These are phyloP conservation scores for Plasmodium fragile DNA, from an alignment of 169 alveolate genomes.

Conservation along the genomic window DNA sequence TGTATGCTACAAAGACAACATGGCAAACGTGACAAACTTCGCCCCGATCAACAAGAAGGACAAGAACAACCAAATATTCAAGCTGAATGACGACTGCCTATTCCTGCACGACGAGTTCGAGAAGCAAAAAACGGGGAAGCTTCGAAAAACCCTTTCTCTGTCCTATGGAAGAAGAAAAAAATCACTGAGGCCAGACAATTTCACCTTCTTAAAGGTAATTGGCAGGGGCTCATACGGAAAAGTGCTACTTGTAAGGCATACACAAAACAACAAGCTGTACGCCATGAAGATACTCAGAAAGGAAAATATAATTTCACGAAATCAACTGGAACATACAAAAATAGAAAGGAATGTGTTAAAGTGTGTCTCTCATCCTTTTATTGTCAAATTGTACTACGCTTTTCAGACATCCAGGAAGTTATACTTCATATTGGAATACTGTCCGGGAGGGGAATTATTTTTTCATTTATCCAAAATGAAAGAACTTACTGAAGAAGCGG, in stretches of 20 bases:
- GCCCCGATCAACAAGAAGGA: not conserved
- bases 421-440: constrained; percentile 88
- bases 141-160: constrained; percentile 24
- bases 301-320: constrained; percentile 78
- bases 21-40: not conserved
- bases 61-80: not conserved
- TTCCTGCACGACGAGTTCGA: constrained; percentile 51
- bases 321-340: constrained; percentile 81
- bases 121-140: constrained; percentile 1
- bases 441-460: constrained; percentile 89
- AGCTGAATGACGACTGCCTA: constrained; percentile 18
- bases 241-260: constrained; percentile 84
- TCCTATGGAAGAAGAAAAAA: constrained; percentile 44
- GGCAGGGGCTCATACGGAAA: constrained; percentile 96
- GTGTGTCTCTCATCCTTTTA: constrained; percentile 85
- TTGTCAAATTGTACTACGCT: constrained; percentile 82
- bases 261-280: constrained; percentile 25
- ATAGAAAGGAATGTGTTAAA: constrained; percentile 80
- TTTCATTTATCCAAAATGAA: constrained; percentile 78
- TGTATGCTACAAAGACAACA: not conserved
- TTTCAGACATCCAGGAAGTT: constrained; percentile 85
- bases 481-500: constrained; percentile 68
- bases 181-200: constrained; percentile 81
- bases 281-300: constrained; percentile 85
- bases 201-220: constrained; percentile 90